Evolutionary conservation across 768 basidiomycete genomes (phyloP).

Genomic region (Leucogyrophana mollusca): DNA sequence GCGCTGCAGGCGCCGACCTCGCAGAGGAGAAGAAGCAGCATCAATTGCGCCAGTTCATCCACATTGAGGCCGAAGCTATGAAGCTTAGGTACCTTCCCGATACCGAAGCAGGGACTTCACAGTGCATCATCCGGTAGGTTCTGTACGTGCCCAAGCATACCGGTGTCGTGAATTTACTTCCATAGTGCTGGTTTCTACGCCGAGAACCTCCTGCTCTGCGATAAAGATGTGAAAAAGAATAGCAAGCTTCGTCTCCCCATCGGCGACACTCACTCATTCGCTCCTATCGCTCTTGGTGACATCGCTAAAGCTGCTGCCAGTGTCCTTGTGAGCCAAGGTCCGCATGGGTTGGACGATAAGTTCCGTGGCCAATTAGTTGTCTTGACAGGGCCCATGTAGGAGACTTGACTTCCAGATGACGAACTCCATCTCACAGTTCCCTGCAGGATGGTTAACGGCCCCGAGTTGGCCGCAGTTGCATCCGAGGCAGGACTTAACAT

Average conservation of each 20-base stretch:
- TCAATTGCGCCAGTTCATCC: constrained; percentile 29
- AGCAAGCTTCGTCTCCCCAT: constrained; percentile 27
- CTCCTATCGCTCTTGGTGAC: constrained; percentile 29
- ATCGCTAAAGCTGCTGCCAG: constrained; percentile 24
- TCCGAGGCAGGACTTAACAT: constrained; percentile 20
- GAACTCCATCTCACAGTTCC: background rate
- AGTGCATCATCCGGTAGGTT: constrained; percentile 25
- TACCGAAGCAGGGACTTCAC: constrained; percentile 25
- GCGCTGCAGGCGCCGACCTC: constrained; percentile 15
- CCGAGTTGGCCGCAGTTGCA: constrained; percentile 23
- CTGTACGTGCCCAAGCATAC: background rate
- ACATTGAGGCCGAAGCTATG: constrained; percentile 27
- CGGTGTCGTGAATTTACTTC: background rate
- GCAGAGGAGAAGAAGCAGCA: constrained; percentile 31
- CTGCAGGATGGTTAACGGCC: constrained; percentile 17
- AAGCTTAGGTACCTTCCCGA: constrained; percentile 17
- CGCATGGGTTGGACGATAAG: constrained; percentile 27
- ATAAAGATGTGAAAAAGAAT: constrained; percentile 21
- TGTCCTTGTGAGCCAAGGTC: constrained; percentile 25
- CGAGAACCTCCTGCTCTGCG: constrained; percentile 29
- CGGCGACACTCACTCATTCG: constrained; percentile 23
- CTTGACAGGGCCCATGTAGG: constrained; percentile 17
- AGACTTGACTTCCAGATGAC: background rate
- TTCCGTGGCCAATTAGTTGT: constrained; percentile 27
- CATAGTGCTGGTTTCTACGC: constrained; percentile 27